phyloP scores from a whole-genome alignment of 129 eudicot genomes.

The Flaveria brownii region DNA sequence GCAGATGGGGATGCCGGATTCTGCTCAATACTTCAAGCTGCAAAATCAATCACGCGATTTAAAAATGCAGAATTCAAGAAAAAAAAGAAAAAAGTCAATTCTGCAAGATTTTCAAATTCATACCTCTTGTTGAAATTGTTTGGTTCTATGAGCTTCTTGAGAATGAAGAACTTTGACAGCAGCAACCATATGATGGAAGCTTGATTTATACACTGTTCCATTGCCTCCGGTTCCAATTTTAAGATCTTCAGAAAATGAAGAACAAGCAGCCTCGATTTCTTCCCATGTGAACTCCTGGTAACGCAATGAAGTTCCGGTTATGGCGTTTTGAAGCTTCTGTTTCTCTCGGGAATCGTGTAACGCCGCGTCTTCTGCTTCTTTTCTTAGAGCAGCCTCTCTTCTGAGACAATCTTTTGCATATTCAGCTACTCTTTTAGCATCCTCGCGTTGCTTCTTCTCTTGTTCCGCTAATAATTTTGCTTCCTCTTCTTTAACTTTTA shows the following conservation, averaged over 20 bases:
- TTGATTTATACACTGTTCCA: constrained; percentile 85
- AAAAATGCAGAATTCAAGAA: not conserved
- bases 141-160: constrained; percentile 54
- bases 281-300: constrained; percentile 77
- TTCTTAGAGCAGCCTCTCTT: constrained; percentile 64
- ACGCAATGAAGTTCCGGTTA: constrained; percentile 40
- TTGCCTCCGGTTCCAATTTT: constrained; percentile 78
- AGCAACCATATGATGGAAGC: constrained; percentile 77
- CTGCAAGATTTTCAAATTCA: not conserved
- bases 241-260: constrained; percentile 67
- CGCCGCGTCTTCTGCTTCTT: constrained; percentile 59
- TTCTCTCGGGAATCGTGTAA: constrained; percentile 55
- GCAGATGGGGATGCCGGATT: constrained; percentile 84
- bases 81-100: not conserved
- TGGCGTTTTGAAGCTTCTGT: constrained; percentile 59
- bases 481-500: constrained; percentile 59
- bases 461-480: constrained; percentile 56
- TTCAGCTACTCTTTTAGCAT: constrained; percentile 65
- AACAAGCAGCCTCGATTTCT: constrained; percentile 65
- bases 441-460: constrained; percentile 53
- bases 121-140: constrained; percentile 93
- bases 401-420: constrained; percentile 54
- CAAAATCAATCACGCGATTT: constrained; percentile 20
- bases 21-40: constrained; percentile 86
- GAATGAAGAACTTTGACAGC: constrained; percentile 89